phyloP scores from a whole-genome alignment of 129 eudicot genomes.

The Artemisia argyi region DNA sequence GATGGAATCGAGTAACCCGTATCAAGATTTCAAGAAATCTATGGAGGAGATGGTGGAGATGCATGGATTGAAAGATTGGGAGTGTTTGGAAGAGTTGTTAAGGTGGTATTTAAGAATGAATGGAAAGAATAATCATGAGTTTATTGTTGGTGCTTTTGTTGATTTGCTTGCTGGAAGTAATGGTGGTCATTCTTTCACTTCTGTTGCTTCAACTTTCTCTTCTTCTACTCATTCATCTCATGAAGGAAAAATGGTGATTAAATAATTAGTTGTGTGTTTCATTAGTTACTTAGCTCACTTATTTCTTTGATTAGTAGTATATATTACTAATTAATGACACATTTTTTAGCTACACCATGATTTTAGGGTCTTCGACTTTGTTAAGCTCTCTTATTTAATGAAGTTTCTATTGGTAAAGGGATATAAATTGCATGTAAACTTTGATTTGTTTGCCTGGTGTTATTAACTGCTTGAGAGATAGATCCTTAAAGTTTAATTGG shows the following conservation, averaged over 20 bases:
- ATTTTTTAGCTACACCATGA: constrained; percentile 14
- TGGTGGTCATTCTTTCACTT: constrained; percentile 37
- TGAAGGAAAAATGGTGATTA: constrained; percentile 20
- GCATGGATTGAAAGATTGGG: constrained; percentile 74
- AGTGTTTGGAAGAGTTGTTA: constrained; percentile 69
- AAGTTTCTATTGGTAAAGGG: not conserved
- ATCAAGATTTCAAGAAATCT: constrained; percentile 73
- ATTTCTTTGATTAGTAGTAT: not conserved
- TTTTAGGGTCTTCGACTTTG: not conserved
- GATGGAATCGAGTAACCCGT: constrained; percentile 77
- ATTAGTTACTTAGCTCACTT: constrained; percentile 6
- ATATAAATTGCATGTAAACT: not conserved
- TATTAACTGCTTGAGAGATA: too few species aligned
- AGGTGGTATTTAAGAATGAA: constrained; percentile 87
- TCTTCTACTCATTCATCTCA: constrained; percentile 37
- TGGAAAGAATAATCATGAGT: constrained; percentile 64
- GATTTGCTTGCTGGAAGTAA: constrained; percentile 60
- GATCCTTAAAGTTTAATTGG: not conserved
- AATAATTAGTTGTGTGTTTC: not conserved
- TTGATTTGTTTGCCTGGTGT: too few species aligned
- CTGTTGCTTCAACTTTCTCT: constrained; percentile 46
- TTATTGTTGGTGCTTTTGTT: constrained; percentile 79
- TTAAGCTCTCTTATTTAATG: not conserved
- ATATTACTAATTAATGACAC: constrained; percentile 9
- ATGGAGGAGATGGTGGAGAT: constrained; percentile 93